Conservation (phyloP, 495 filamentous ascomycete genomes). For the Trichoderma erinaceum region DNA sequence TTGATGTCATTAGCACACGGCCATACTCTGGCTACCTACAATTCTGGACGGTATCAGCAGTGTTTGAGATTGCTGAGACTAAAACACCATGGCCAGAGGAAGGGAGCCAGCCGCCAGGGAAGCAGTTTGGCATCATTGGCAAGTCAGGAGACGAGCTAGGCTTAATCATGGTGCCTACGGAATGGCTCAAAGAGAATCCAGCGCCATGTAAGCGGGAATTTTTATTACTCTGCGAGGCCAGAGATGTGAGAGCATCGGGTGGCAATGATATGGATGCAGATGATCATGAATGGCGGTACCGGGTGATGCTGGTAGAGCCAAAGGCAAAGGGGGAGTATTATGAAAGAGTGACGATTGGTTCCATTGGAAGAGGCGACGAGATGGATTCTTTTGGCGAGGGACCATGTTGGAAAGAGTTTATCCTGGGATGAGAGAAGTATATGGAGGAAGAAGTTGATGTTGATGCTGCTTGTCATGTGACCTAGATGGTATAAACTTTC, state of each 20-base stretch:
- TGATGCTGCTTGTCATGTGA: too few species aligned
- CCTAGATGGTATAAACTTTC: too few species aligned
- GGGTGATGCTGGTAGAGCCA: constrained; percentile 21
- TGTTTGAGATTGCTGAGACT: constrained; percentile 11
- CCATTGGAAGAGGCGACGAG: constrained; percentile 26
- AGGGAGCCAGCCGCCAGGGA: too few species aligned
- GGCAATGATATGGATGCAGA: constrained; percentile 15
- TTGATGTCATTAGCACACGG: constrained; percentile 12
- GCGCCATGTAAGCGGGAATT: constrained; percentile 16
- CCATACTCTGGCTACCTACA: constrained; percentile 16
- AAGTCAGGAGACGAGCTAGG: constrained; percentile 1
- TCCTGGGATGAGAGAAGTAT: constrained; percentile 25
- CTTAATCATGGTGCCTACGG: not conserved
- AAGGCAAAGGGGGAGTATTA: constrained; percentile 16
- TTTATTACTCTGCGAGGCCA: constrained; percentile 18
- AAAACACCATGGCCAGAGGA: not conserved
- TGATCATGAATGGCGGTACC: constrained; percentile 20
- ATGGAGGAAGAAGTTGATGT: not conserved
- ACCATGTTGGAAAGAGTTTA: constrained; percentile 40
- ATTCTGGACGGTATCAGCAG: constrained; percentile 19
- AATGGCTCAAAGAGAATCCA: constrained; percentile 7
- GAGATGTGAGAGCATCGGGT: constrained; percentile 11
- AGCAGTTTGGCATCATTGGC: constrained; percentile 11
- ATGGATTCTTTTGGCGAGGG: constrained; percentile 34
- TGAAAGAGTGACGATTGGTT: constrained; percentile 20